phyloP scores from a whole-genome alignment of 2,329 filamentous ascomycete species.

The Colletotrichum sp. region DNA sequence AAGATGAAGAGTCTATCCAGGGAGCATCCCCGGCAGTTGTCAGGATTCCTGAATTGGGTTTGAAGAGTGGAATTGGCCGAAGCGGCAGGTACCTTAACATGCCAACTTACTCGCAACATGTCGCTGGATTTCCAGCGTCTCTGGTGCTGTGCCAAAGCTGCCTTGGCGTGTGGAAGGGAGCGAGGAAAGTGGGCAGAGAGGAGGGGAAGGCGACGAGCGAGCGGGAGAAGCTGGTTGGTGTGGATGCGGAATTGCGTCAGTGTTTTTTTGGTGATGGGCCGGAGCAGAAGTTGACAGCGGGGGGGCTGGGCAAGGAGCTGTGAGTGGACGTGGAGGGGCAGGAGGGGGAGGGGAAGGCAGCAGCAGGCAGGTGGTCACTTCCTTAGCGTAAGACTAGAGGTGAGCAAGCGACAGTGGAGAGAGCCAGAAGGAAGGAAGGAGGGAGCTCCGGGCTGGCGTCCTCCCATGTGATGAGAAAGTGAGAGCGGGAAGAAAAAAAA shows the following conservation, averaged over 20 bases:
- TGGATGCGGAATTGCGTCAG: conserved; percentile 18
- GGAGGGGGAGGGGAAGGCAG: background rate
- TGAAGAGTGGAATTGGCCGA: background rate
- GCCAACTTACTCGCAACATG: background rate
- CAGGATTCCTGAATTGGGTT: background rate
- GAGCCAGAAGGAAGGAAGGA: background rate
- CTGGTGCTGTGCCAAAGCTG: background rate
- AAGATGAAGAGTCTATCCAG: background rate
- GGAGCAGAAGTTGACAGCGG: background rate
- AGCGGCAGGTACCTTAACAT: background rate
- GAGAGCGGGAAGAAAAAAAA: background rate
- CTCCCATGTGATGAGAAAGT: background rate
- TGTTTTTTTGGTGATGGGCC: conserved; percentile 8
- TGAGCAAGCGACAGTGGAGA: background rate
- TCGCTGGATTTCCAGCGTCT: background rate
- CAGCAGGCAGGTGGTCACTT: background rate
- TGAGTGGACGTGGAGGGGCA: background rate
- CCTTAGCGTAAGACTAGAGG: background rate
- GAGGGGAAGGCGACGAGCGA: background rate
- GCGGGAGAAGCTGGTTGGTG: background rate
- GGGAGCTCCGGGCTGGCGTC: background rate
- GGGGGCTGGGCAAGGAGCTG: background rate
- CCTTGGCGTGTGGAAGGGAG: conserved; percentile 4
- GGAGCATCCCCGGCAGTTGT: conserved; percentile 4
- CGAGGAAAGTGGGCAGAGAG: background rate